Conservation (phyloP, 345 rosid species). For the Hypericum androsaemum region DNA sequence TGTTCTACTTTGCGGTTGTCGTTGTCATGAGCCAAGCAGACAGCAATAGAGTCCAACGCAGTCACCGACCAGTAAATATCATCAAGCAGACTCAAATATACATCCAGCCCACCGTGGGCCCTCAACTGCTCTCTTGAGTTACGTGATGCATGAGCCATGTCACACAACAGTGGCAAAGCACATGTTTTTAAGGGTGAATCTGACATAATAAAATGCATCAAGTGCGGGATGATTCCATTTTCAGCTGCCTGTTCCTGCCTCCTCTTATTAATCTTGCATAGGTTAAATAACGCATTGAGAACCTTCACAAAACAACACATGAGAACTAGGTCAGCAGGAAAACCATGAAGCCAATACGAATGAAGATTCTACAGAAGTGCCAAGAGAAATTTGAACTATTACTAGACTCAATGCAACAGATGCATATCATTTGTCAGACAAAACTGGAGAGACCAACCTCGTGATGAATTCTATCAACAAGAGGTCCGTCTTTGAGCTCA, state of each 20-base stretch:
- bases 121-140: slow-evolving; percentile 95
- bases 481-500: slow-evolving; percentile 83
- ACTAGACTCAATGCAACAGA: no score
- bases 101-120: slow-evolving; percentile 95
- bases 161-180: slow-evolving; percentile 89
- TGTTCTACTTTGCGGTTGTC: slow-evolving; percentile 94
- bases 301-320: slow-evolving; percentile 42
- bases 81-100: slow-evolving; percentile 81
- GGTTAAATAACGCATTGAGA: slow-evolving; percentile 85
- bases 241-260: slow-evolving; percentile 99
- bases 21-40: slow-evolving; percentile 96
- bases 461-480: slow-evolving; percentile 65
- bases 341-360: no score
- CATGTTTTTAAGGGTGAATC: slow-evolving; percentile 67
- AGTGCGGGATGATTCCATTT: slow-evolving; percentile 96
- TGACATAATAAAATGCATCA: slow-evolving; percentile 75
- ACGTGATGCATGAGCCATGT: slow-evolving; percentile 99
- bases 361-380: no score
- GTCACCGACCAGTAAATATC: slow-evolving; percentile 83
- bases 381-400: no score
- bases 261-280: slow-evolving; percentile 98
- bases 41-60: slow-evolving; percentile 92
- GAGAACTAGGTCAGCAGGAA: background rate
- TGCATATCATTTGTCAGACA: no score
- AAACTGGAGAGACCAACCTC: slow-evolving; percentile 49